These are phyloP conservation scores for Dactylis glomerata DNA, from an alignment of 176 grass and related monocot genomes.

Conservation along the genomic window DNA sequence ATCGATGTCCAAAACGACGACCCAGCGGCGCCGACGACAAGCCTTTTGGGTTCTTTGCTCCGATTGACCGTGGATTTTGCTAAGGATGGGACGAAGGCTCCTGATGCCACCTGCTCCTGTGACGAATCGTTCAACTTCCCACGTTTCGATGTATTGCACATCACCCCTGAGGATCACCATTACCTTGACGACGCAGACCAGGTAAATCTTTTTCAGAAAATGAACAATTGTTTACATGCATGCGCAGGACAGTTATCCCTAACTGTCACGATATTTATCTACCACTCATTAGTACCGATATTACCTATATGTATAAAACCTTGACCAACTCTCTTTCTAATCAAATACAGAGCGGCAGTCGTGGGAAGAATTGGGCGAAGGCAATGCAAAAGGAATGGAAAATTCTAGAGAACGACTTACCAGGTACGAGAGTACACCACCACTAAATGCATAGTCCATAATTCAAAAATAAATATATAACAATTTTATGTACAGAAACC, in stretches of 20 bases:
- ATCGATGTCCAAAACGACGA: neutral
- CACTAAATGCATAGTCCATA: neutral
- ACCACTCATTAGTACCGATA: neutral
- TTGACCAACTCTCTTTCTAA: neutral
- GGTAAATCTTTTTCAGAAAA: neutral
- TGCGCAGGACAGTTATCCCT: neutral
- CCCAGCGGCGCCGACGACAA: neutral
- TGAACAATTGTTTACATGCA: neutral
- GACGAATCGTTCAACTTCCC: neutral
- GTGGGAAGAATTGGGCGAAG: neutral
- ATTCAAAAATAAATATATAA: neutral
- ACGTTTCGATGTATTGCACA: neutral
- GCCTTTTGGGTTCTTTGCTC: neutral
- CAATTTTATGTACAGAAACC: neutral
- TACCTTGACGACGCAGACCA: neutral
- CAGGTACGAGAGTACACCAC: neutral
- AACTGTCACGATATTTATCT: neutral
- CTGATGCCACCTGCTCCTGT: neutral
- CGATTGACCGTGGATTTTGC: neutral
- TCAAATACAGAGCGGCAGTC: neutral
- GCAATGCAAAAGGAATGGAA: slow-evolving; percentile 20
- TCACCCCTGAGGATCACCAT: neutral
- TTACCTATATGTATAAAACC: neutral
- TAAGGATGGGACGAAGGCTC: neutral
- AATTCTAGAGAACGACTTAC: neutral